Conservation (phyloP, 2,329 filamentous ascomycete species). For the Fusarium hostae region DNA sequence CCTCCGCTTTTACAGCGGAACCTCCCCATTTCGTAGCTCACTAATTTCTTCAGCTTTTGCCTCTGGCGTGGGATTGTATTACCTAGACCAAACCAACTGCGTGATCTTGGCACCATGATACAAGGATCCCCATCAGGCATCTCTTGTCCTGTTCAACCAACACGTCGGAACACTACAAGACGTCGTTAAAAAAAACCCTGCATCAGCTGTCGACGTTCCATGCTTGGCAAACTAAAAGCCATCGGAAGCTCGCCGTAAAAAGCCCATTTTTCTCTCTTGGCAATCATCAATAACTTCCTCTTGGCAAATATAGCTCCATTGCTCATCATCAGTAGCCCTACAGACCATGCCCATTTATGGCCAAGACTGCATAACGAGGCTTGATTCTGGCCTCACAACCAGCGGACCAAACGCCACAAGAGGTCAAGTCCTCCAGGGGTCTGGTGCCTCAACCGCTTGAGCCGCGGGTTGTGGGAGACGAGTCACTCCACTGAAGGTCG, state of each 20-base stretch:
- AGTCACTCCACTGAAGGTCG: conserved; percentile 13
- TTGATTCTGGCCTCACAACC: conserved; percentile 18
- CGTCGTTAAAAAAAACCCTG: conserved; percentile 11
- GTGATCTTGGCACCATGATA: background rate
- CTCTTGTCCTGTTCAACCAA: conserved; percentile 1
- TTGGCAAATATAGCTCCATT: conserved; percentile 8
- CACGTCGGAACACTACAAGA: conserved; percentile 2
- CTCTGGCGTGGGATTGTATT: background rate
- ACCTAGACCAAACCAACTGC: background rate
- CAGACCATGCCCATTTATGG: conserved; percentile 22
- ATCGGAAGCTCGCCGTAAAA: background rate
- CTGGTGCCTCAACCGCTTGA: conserved; percentile 12
- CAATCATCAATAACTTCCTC: conserved; percentile 5
- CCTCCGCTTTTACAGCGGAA: conserved; percentile 25
- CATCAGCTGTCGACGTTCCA: conserved; percentile 13
- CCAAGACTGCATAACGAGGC: conserved; percentile 28
- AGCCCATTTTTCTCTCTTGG: conserved; percentile 7
- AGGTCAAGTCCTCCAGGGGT: conserved; percentile 21
- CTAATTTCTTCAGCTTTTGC: background rate
- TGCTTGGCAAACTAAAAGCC: conserved; percentile 19
- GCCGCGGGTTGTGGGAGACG: conserved; percentile 18
- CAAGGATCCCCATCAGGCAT: conserved; percentile 19
- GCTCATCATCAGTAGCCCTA: conserved; percentile 14
- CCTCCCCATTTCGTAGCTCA: background rate
- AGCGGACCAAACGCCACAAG: conserved; percentile 12